Evolutionary conservation across 805 yeast species (phyloP), one percentile per base, ranked within the genome.

Genomic region (Teunomyces lycoperdinae): DNA sequence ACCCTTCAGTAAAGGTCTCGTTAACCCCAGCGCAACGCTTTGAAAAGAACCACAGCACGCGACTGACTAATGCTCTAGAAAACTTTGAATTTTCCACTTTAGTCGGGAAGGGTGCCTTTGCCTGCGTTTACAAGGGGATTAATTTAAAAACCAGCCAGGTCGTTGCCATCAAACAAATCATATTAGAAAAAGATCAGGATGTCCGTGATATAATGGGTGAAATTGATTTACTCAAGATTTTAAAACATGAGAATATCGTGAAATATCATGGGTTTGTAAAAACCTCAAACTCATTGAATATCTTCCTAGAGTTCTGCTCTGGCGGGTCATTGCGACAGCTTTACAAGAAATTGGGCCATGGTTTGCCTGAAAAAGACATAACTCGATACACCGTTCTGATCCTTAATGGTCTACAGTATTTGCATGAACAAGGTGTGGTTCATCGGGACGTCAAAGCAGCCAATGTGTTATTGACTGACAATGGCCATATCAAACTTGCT

Each of bases 371-470:
- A 56, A 47, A 56, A 4, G 73, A 82, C 47, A 74, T 80, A 5
- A 69, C 76, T 1, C 61, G 62, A 6, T 83, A 76, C 55, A 81
- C 79, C 30, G 61, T 61, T 29, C 85, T 81, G 62, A 81, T 83
- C 3, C 61, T 86, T 8, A 61, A 72, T 24, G 92, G 90, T 0
- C 67, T 86, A n/a, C 68, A 59, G 8, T 86, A 83, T 57, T 67
- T 86, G 31, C 90, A 85, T 55, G 76, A 71, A n/a, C 85, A 83
- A 58, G 88, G 88, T 41, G 85, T 86, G 14, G 84, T 86, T 9
- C 94, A 86, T 60, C 70, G 98, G 50, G 98, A 92, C 64, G 87
- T 92, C 45, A 92, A 91, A 62, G 96, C 97, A 1, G 98, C 97
- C 0, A 92, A 92, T 63, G 81, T 92, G 20, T 68, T 92, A 30